Percentiles rank a stretch among this genome's conserved stretches.
Evolutionary conservation across 73 alveolate genomes (phyloP).

Genomic region (Paramecium sonneborni): DNA sequence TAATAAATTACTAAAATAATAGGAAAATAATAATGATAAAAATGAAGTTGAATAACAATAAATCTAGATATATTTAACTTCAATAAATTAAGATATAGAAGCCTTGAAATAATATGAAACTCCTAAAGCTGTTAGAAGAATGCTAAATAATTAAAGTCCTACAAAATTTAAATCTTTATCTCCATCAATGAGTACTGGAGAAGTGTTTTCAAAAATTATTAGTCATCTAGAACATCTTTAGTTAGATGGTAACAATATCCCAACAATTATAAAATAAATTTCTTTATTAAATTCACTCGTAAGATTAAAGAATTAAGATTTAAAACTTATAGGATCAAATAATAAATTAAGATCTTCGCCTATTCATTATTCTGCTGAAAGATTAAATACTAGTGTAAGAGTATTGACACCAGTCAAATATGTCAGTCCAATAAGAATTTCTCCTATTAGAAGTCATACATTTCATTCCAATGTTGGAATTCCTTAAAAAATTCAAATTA

Average conservation of each 20-base stretch:
- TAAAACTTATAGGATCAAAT: background rate
- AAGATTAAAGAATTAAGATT: constrained; percentile 47
- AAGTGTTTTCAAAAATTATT: background rate
- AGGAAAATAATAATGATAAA: background rate
- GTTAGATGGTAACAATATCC: background rate
- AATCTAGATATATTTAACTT: constrained; percentile 8
- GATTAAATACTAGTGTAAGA: background rate
- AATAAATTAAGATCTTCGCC: constrained; percentile 7
- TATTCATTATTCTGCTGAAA: background rate
- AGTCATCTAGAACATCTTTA: constrained; percentile 13
- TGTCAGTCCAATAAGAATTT: constrained; percentile 43
- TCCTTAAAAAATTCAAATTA: background rate
- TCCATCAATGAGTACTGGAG: constrained; percentile 13
- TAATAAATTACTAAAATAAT: background rate
- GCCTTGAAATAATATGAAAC: constrained; percentile 31
- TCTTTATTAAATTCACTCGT: background rate
- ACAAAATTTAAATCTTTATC: background rate
- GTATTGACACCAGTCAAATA: background rate
- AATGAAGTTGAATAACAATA: constrained; percentile 3
- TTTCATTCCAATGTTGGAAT: background rate
- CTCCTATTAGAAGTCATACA: background rate
- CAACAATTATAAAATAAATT: constrained; percentile 40
- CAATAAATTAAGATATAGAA: constrained; percentile 27
- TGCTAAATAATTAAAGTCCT: constrained; percentile 19
- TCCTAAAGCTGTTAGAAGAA: constrained; percentile 31